A percentile compares a stretch with the other conserved stretches of the same genome.
These are phyloP conservation scores for Begonia fuchsioides DNA, from an alignment of 306 rosid species.

Conservation along the genomic window DNA sequence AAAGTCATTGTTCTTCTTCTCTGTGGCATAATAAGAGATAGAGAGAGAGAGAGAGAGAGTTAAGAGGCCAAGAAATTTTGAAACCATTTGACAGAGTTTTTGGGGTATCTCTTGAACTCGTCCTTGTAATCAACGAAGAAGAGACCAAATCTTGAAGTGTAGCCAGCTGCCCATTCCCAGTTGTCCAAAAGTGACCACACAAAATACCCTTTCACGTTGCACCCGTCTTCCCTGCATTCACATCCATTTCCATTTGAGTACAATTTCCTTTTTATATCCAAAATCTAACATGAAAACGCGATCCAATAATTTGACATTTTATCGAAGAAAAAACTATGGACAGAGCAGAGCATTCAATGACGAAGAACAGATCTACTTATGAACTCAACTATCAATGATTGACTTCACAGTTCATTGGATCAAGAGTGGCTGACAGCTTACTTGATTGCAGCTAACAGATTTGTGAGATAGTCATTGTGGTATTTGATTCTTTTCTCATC, in stretches of 20 bases:
- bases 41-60: not conserved
- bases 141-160: conserved; percentile 63
- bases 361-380: not conserved
- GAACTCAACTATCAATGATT: too few species aligned
- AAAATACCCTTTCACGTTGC: conserved; percentile 77
- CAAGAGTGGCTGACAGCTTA: conserved; percentile 5
- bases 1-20: too few species aligned
- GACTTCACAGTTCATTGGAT: too few species aligned
- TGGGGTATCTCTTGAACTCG: conserved; percentile 81
- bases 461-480: conserved; percentile 50
- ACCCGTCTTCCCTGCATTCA: conserved; percentile 53
- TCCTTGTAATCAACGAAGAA: conserved; percentile 53
- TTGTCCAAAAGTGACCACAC: conserved; percentile 75
- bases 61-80: conserved; percentile 45
- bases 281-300: too few species aligned
- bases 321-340: too few species aligned
- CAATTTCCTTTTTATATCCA: too few species aligned
- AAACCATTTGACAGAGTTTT: conserved; percentile 61
- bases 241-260: not conserved
- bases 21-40: too few species aligned
- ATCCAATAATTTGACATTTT: too few species aligned
- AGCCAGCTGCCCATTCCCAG: conserved; percentile 81
- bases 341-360: not conserved
- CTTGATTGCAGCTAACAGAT: conserved; percentile 46
- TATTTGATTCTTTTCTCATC: conserved; percentile 72